Percentiles rank a stretch among this genome's conserved stretches.
Evolutionary conservation across 306 rosid species (phyloP).

Genomic region (Carpinus fangiana): DNA sequence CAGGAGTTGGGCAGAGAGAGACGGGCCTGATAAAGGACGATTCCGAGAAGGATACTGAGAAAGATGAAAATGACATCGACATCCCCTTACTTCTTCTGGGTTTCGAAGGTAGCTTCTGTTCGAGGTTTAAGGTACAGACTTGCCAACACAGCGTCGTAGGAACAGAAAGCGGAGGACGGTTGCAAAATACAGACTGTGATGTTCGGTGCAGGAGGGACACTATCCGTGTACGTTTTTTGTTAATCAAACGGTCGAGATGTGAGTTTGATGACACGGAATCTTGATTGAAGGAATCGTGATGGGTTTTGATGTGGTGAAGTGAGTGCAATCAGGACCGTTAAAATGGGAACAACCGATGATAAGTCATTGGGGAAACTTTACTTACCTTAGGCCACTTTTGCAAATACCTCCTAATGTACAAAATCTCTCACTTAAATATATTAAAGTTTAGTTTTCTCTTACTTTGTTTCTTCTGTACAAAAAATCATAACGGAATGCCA

Average conservation of each 20-base stretch:
- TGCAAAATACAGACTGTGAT: constrained; percentile 10
- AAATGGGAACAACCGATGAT: neutral
- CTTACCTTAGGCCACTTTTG: too few species aligned
- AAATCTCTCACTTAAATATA: too few species aligned
- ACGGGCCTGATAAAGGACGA: constrained; percentile 28
- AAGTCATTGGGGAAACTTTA: too few species aligned
- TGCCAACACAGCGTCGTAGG: neutral
- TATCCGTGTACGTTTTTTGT: neutral
- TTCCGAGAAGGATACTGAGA: constrained; percentile 31
- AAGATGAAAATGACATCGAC: constrained; percentile 43
- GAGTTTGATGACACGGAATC: too few species aligned
- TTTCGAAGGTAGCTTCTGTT: neutral
- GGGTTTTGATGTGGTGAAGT: neutral
- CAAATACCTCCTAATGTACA: too few species aligned
- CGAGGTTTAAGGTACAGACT: neutral
- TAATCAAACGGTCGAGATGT: neutral
- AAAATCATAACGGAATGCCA: too few species aligned
- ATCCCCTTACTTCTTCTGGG: constrained; percentile 25
- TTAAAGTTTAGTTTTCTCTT: too few species aligned
- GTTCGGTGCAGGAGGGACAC: constrained; percentile 17
- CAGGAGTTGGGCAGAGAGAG: constrained; percentile 31
- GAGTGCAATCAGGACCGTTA: neutral
- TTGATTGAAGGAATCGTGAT: too few species aligned
- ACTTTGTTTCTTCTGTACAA: too few species aligned
- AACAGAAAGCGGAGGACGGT: constrained; percentile 2